phyloP scores from a whole-genome alignment of 2,329 filamentous ascomycete species.

The Hymenoscyphus fructigenus region DNA sequence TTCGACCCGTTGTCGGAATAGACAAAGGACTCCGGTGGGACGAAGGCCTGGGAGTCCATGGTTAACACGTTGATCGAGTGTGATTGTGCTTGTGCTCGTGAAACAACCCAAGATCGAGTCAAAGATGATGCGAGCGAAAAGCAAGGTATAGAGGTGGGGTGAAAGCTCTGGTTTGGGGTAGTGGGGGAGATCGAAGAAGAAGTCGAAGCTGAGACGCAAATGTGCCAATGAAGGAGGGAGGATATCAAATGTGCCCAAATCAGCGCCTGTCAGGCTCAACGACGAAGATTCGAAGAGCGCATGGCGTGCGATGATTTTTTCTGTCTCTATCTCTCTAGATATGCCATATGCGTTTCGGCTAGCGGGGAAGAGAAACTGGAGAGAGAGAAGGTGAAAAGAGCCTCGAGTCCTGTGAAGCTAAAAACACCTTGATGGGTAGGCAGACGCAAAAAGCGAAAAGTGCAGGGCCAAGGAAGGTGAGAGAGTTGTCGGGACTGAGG shows the following conservation, averaged over 20 bases:
- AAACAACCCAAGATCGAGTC: background rate
- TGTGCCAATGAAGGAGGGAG: background rate
- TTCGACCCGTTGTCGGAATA: background rate
- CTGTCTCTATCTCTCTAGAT: background rate
- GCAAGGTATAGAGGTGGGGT: background rate
- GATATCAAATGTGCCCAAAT: background rate
- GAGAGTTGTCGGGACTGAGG: too few relatives aligned
- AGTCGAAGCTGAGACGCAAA: background rate
- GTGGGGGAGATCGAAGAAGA: background rate
- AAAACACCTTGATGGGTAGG: background rate
- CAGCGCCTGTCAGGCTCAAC: background rate
- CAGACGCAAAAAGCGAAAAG: too few relatives aligned
- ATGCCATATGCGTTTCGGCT: background rate
- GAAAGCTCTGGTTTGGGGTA: background rate
- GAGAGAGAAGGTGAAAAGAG: background rate
- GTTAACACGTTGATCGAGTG: background rate
- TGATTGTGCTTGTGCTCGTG: background rate
- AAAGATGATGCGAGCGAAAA: background rate
- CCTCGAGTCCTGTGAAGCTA: background rate
- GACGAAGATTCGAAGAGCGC: background rate
- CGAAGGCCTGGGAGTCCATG: conserved; percentile 9
- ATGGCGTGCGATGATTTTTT: background rate
- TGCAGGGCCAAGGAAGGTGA: too few relatives aligned
- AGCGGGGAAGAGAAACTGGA: background rate
- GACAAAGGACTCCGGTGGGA: conserved; percentile 1